Base-by-base conservation (phyloP, 2,329 filamentous ascomycete genomes). In the Aspergillus sp. region DNA sequence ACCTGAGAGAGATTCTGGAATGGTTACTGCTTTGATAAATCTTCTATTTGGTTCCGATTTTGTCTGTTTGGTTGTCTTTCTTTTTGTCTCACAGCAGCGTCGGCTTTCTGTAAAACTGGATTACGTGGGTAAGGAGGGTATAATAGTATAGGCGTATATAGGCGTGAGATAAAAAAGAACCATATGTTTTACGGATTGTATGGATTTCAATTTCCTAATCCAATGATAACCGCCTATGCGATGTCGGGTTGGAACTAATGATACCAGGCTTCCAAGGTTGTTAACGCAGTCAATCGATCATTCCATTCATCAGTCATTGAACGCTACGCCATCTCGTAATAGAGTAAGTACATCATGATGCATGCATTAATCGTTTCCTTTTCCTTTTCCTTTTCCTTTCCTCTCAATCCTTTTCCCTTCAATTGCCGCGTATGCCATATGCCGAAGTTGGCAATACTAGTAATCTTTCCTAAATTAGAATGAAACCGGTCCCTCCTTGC, bases 221-320 rank as follows among this genome's bases (percentile, higher is more conserved):
- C 3, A 30, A 30, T 30, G 9, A 30, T 11, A 30, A 4, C 8
- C 26, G 1, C 11, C 9, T 30, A 30, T 9, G 34, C 7, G 2
- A 15, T 36, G 34, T n/a, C 34, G 12, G 7, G 12, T 15, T 6
- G 12, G 12, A 4, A 4, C 9, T 11, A 30, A 30, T 36, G 34
- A 36, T n/a, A 36, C 8, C 13, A n/a, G 34, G 34, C 32, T 36
- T 11, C 13, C 15, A n/a, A 9, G 34, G 3, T 15, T 15, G 34
- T 15, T 15, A n/a, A 36, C 15, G 34, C 34, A 36, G 15, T 13
- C 6, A 36, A 39, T 49, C 34, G n/a, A 34, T 48, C 47, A 48
- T 48, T 48, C n/a, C 54, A 62, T 57, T 62, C 59, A 62, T 62
- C 45, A 57, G 39, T 63, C 61, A 59, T 62, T 53, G 49, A 57